Base-by-base conservation (phyloP, 2,329 filamentous ascomycete species). In the Phaeomoniella chlamydospora region DNA sequence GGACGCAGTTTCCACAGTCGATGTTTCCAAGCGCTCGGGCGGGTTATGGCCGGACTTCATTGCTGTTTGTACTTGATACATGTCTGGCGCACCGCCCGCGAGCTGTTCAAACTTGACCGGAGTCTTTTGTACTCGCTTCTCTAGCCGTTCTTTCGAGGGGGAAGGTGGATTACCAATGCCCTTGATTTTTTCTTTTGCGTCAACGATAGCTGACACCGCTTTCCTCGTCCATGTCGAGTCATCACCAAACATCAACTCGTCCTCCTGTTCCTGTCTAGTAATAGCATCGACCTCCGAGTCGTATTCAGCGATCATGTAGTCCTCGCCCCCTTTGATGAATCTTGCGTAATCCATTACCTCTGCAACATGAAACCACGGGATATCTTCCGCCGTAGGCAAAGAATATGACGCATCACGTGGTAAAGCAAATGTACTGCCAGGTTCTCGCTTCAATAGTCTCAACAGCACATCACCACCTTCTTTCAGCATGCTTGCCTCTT, bases 341-440 rank as follows among this genome's bases (percentile, higher is more conserved):
- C 87, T 76, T 12, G 87, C 85, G 56, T 94, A 98, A 53, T 98
- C 90, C 52, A 92, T 71, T 22, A 94, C 86, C 49, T 94, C 92
- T 6, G 85, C 86, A 4, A 84, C 85, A 58, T 90, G 86, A 55
- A 92, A 85, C 90, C 90, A 98, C 0, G 90, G 90, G 22, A 96
- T 74, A 49, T 87, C 80, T 35, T 88, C 77, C 5, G 72, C 73
- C 14, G 73, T 68, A 18, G 70, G 70, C 17, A 85, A 64, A 3
- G 74, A 68, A 44, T 90, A 81, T 2, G 75, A 74, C 3, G 80
- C 77, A 54, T 94, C 88, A 44, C 80, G 73, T 9, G 90, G 90
- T 44, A 98, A 67, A 2, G 88, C 88, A 40, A 96, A 66, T 2
- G 85, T 94, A 47, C 81, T 93, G 37, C 77, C 75, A 13, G 83